Evolutionary conservation across 306 rosid species (phyloP), one percentile per base, ranked within the genome.

Genomic region (Hippophae tibetana): DNA sequence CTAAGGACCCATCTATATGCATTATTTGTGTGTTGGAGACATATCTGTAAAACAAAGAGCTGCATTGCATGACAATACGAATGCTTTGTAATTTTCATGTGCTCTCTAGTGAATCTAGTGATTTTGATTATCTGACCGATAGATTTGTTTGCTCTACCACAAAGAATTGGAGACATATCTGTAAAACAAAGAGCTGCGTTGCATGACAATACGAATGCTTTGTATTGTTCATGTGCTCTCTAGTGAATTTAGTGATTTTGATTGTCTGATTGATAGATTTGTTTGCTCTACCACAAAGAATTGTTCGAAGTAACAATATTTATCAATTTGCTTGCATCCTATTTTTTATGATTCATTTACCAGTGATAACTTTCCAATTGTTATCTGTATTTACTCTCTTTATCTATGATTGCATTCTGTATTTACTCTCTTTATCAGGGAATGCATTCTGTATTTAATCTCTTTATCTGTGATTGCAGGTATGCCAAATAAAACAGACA

Each of bases 401-500:
- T 46, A 23, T 54, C 14, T 64, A 56, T 69, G 66, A 65, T 71
- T 72, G 75, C 82, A 81, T 18, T 48, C 67, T 66, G 18, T 57
- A 62, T 63, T 52, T 40, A 60, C 52, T 42, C 57, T 14, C 40
- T 14, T 64, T 46, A 23, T 54, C 14, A 61, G 58, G 67, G 66
- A 65, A 68, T 72, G 74, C 82, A 81, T 18, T 48, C 67, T 66
- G 18, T 57, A 62, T 63, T 52, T 40, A 60, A 56, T 42, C 57
- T 14, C 40, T 14, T 64, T 46, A 23, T 54, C 14, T 64, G 58
- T 69, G 66, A 65, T 71, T 72, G 75, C 82, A 81, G 98, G 92
- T 78, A 58, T 69, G 72, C 69, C 89, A 78, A 72, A 81, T 90
- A 47, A 90, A 87, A 72, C 78, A 78, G 81, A 69, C 80, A 12